Evolutionary conservation across 2,329 filamentous ascomycete species (phyloP), one percentile per base, ranked within the genome.

Genomic region (Triangularia setosa): DNA sequence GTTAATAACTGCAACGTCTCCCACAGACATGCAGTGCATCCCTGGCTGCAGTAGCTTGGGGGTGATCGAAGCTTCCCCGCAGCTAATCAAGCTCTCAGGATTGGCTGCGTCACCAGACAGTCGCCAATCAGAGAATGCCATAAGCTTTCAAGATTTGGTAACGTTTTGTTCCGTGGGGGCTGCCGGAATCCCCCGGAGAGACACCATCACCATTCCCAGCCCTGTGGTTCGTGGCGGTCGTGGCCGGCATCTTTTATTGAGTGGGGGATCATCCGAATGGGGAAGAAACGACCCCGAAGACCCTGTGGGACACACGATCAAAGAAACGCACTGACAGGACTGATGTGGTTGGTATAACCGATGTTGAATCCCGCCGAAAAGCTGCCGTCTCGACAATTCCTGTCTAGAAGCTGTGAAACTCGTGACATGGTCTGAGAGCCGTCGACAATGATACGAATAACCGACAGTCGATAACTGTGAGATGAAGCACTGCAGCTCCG

Each of bases 101-200:
- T 67, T 68, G 64, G 69, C 44, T 63, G 63, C 16, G 24, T 16
- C n/a, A n/a, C 40, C 24, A 25, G 14, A 23, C 25, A 18, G 11
- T 52, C 48, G 40, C 70, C 70, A 72, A 71, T 69, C 58, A 56
- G 64, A 66, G 60, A 30, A 67, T 61, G 48, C 27, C 28, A 68
- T 72, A 64, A 72, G 66, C 67, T 72, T 67, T 72, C 60, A 58
- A 28, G 57, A 71, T 72, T 71, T 68, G 69, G 65, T 72, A 72
- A 72, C 61, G 52, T 52, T 53, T 60, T 24, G 24, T 40, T 59
- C 23, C 58, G 64, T 68, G 68, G 67, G 67, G 68, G 67, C 25
- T 6, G 14, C 30, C 65, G 65, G 64, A 25, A 60, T 58, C 27
- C 23, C 61, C 66, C 64, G 61, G 61, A 24, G 21, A 12, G 24